Base-by-base conservation (phyloP, 2,329 filamentous ascomycete species). In the Myrmaecium sp. region DNA sequence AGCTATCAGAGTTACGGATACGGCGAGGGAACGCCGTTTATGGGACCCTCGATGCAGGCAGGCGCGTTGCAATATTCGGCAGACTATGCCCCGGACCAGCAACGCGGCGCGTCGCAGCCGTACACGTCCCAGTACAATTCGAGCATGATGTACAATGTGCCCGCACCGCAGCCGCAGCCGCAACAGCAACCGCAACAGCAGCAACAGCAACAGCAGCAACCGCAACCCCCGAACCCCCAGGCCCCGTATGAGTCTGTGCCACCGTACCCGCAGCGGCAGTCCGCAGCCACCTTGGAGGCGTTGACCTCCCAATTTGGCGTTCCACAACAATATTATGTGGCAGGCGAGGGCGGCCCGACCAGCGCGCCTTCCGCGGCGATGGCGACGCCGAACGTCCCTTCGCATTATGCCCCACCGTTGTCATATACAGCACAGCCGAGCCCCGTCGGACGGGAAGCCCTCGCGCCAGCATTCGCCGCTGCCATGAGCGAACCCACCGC, bases 111-210 rank as follows among this genome's bases (percentile, higher is more conserved):
- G 20, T 36, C 43, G 31, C 53, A 55, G 34, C 51, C 57, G 32
- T 64, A 63, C 42, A n/a, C n/a, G n/a, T 43, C 54, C 28, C 55
- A 58, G 36, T 72, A 71, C 41, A 60, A 72, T 28, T 57, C 68
- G 29, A 68, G 69, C 36, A 71, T 86, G 58, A 74, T 89, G 66
- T 91, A 91, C 60, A 74, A 73, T 56, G 75, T 84, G 43, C 60
- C 65, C 46, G 72, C 74, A 47, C 59, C 70, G 43, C 56, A 62
- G 36, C 67, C 69, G 54, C 44, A 48, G 33, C n/a, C n/a, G n/a
- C n/a, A n/a, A n/a, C n/a, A n/a, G n/a, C n/a, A n/a, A n/a, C n/a
- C n/a, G n/a, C n/a, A n/a, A n/a, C n/a, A n/a, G n/a, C n/a, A n/a
- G n/a, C n/a, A n/a, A n/a, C n/a, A n/a, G n/a, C 41, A 43, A 33